Base-by-base conservation (phyloP, 495 filamentous ascomycete species). In the Xylaria longipes region DNA sequence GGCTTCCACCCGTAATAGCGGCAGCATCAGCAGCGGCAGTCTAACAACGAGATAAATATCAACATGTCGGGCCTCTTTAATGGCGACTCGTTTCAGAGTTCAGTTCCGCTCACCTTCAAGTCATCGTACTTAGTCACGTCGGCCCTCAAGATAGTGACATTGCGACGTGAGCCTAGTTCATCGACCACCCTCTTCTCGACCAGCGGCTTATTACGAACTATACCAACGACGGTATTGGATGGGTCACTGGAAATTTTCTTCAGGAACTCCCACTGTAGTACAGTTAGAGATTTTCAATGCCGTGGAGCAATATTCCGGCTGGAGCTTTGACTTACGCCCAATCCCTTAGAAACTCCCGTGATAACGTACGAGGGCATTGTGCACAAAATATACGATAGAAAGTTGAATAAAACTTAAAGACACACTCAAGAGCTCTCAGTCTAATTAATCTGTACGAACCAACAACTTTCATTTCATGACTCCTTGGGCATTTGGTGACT, bases 111-210 rank as follows among this genome's bases (percentile, higher is more conserved):
- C 35, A 78, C 79, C 64, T 80, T 77, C 17, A 86, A 74, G 61
- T 76, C 79, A 7, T 58, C 45, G 37, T 81, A 71, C 33, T 84
- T 76, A 4, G 73, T 76, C 17, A 86, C 73, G 65, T 89, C 86
- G 29, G 82, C 70, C 31, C 80, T 73, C n/a, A 87, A 68, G 39
- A 83, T 71, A 48, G 85, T 73, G 1, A 87, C 72, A 54, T 84
- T 86, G 54, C 22, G 43, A 48, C 80, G 76, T 31, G 45, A 58
- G 25, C 56, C 63, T 6, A 79, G 70, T 41, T 79, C 66, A 35
- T 77, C 75, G 74, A 15, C 72, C 25, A 78, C 74, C 67, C 70
- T 74, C 43, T 71, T 72, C 20, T 78, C 73, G 37, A 77, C 79
- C 5, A 75, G 70, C 22, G 75, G 67, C 58, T 81, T 81, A 69